phyloP scores from a whole-genome alignment of 2,329 filamentous ascomycete species.

The Xylariales sp. region DNA sequence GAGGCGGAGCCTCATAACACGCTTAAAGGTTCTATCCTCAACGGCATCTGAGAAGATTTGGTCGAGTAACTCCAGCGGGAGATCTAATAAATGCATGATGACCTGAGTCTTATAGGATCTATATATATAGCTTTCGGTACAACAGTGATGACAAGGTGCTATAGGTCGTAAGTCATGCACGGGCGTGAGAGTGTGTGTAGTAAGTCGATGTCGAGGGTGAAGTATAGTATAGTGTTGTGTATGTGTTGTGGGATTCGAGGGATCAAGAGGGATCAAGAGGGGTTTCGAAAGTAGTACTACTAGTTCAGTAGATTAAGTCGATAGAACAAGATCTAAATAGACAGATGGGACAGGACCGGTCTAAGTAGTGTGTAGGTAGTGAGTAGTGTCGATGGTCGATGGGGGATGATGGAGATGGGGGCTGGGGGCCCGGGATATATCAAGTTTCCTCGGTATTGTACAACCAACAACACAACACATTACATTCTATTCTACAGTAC shows the following conservation, averaged over 20 bases:
- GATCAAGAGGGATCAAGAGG: not conserved
- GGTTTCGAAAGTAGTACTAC: not conserved
- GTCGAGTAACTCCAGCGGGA: constrained; percentile 40
- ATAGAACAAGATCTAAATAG: not conserved
- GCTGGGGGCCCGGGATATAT: constrained; percentile 27
- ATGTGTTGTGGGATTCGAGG: constrained; percentile 9
- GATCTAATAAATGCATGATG: constrained; percentile 36
- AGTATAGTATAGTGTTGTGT: too few relatives aligned
- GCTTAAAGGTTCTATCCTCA: constrained; percentile 39
- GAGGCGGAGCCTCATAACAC: constrained; percentile 41
- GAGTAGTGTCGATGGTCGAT: not conserved
- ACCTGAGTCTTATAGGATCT: not conserved
- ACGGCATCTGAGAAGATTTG: constrained; percentile 39
- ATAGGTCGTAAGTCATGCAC: constrained; percentile 22
- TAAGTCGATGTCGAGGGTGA: constrained; percentile 20
- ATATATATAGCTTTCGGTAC: constrained; percentile 19
- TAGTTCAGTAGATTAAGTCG: not conserved
- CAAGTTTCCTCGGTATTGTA: constrained; percentile 25
- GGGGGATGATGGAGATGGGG: constrained; percentile 1
- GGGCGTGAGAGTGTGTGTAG: not conserved
- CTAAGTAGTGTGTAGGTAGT: not conserved
- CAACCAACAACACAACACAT: constrained; percentile 1
- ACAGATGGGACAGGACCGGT: not conserved
- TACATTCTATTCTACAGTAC: too few relatives aligned
- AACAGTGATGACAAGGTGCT: constrained; percentile 7